Conservation (phyloP, 2,329 filamentous ascomycete genomes). For the Venturia oleaginea region DNA sequence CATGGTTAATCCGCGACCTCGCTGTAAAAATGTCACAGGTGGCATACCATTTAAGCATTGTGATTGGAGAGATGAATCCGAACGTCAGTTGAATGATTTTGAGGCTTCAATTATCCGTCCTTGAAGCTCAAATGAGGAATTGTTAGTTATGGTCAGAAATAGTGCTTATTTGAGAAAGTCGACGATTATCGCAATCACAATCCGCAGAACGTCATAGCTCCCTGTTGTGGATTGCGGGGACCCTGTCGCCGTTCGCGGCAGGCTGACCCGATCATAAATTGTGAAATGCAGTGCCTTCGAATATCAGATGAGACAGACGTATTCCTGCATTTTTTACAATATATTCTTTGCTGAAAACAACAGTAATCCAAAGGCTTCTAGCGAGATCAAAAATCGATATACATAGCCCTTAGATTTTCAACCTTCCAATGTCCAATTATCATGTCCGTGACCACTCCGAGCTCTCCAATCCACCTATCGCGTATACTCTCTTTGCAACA, state of each 20-base stretch:
- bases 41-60: not conserved
- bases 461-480: slow-evolving; percentile 25
- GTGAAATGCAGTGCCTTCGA: no score
- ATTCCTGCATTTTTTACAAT: not conserved
- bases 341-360: not conserved
- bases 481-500: slow-evolving; percentile 61
- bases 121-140: not conserved
- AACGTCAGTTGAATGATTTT: not conserved
- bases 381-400: not conserved
- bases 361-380: not conserved
- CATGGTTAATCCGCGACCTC: not conserved
- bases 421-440: not conserved
- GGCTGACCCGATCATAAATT: not conserved
- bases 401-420: not conserved
- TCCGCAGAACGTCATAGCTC: not conserved
- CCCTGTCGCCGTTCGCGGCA: not conserved
- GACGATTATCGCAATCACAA: not conserved
- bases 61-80: no score
- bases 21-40: not conserved
- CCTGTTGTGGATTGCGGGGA: not conserved
- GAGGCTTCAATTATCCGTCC: not conserved
- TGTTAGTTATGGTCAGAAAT: not conserved
- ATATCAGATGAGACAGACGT: not conserved
- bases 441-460: not conserved
- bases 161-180: not conserved